These are phyloP conservation scores for Phytophthora melonis DNA, from an alignment of 352 stramenopile genomes.

Conservation along the genomic window DNA sequence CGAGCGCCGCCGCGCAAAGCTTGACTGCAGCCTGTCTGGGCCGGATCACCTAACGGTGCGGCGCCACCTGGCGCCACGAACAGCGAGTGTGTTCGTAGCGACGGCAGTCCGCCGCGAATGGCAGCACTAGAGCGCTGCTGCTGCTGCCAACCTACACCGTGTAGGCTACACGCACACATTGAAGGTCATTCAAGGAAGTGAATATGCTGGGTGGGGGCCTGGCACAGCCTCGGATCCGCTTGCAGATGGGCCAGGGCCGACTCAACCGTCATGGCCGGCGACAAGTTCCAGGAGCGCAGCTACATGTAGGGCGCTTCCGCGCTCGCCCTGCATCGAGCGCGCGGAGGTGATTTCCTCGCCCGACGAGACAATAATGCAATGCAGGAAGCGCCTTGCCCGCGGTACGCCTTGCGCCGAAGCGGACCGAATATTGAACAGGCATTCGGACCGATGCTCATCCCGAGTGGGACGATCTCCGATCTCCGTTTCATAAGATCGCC, in stretches of 20 bases:
- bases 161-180: too few relatives aligned
- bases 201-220: too few relatives aligned
- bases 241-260: neutral
- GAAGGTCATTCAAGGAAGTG: too few relatives aligned
- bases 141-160: too few relatives aligned
- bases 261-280: neutral
- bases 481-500: conserved; percentile 20
- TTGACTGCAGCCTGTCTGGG: conserved; percentile 17
- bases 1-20: conserved; percentile 10
- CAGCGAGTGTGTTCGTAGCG: neutral
- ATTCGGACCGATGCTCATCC: neutral
- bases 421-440: neutral
- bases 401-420: neutral
- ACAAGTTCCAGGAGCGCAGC: too few relatives aligned
- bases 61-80: conserved; percentile 10
- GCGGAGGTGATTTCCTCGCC: too few relatives aligned
- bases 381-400: too few relatives aligned
- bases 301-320: too few relatives aligned
- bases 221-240: neutral
- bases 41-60: conserved; percentile 2
- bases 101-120: neutral
- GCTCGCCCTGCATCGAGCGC: neutral
- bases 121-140: too few relatives aligned
- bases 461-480: conserved; percentile 6
- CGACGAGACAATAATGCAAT: too few relatives aligned